phyloP scores from a whole-genome alignment of 495 filamentous ascomycete species.

The Neurospora pannonica region DNA sequence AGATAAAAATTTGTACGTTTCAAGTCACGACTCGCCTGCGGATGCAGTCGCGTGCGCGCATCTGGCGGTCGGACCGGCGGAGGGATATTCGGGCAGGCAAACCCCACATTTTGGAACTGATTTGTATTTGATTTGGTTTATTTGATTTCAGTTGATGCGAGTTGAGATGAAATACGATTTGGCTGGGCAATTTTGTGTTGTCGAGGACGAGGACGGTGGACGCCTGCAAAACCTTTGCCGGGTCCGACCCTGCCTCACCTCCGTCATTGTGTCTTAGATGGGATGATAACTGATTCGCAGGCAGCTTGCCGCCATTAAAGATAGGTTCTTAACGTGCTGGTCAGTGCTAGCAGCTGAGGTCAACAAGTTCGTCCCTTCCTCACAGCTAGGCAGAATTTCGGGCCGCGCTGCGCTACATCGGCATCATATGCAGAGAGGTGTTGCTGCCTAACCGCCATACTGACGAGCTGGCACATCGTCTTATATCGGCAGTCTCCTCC shows the following conservation, averaged over 20 bases:
- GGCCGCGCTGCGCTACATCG: accelerated
- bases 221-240: background rate
- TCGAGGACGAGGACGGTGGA: background rate
- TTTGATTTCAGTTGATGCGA: background rate
- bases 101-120: background rate
- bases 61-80: background rate
- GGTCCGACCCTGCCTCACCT: background rate
- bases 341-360: too few species aligned
- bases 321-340: too few species aligned
- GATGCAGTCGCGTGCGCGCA: background rate
- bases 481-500: too few species aligned
- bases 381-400: too few species aligned
- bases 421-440: too few species aligned
- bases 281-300: too few species aligned
- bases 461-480: too few species aligned
- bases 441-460: too few species aligned
- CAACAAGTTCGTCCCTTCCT: too few species aligned
- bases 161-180: background rate
- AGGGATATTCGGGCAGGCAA: background rate
- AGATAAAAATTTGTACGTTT: background rate
- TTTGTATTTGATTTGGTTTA: background rate
- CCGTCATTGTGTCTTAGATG: too few species aligned
- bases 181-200: background rate
- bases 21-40: background rate
- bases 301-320: too few species aligned